Percentiles rank a stretch among this genome's conserved stretches.
These are phyloP conservation scores for Corynespora cassiicola DNA, from an alignment of 2,329 filamentous ascomycete species.

Conservation along the genomic window DNA sequence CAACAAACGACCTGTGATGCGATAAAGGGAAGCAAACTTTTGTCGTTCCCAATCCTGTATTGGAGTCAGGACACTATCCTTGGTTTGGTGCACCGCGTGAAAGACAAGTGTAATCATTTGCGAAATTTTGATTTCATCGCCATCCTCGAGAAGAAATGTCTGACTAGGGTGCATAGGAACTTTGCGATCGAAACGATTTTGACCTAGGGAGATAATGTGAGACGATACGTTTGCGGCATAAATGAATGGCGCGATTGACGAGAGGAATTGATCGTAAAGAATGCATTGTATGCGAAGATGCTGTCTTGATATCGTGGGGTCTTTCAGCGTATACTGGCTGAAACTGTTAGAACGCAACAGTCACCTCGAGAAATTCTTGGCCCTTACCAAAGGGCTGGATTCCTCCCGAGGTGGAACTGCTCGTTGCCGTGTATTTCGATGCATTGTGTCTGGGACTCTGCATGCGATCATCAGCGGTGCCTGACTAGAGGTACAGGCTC, in stretches of 20 bases:
- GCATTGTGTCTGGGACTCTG: constrained; percentile 36
- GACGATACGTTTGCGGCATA: constrained; percentile 57
- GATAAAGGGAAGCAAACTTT: constrained; percentile 56
- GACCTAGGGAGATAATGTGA: no score
- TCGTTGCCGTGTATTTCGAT: constrained; percentile 43
- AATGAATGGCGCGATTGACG: constrained; percentile 51
- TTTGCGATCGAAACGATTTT: no score
- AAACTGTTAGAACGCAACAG: constrained; percentile 18
- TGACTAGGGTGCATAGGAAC: no score
- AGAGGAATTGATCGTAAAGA: constrained; percentile 49
- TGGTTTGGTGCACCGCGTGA: constrained; percentile 9
- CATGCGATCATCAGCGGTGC: no score
- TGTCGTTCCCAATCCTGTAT: constrained; percentile 45
- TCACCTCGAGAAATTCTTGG: constrained; percentile 4
- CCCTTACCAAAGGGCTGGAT: constrained; percentile 39
- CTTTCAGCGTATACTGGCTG: constrained; percentile 39
- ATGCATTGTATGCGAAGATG: constrained; percentile 57
- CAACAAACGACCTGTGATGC: constrained; percentile 57
- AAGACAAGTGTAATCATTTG: constrained; percentile 35
- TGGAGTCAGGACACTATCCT: constrained; percentile 19
- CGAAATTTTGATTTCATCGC: constrained; percentile 49
- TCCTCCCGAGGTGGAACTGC: constrained; percentile 44
- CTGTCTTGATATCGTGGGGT: constrained; percentile 50
- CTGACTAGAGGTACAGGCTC: no score
- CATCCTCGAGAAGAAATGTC: constrained; percentile 52